These are phyloP conservation scores for Petasospora rhodanensis DNA, from an alignment of 1,139 yeast species.

Conservation along the genomic window DNA sequence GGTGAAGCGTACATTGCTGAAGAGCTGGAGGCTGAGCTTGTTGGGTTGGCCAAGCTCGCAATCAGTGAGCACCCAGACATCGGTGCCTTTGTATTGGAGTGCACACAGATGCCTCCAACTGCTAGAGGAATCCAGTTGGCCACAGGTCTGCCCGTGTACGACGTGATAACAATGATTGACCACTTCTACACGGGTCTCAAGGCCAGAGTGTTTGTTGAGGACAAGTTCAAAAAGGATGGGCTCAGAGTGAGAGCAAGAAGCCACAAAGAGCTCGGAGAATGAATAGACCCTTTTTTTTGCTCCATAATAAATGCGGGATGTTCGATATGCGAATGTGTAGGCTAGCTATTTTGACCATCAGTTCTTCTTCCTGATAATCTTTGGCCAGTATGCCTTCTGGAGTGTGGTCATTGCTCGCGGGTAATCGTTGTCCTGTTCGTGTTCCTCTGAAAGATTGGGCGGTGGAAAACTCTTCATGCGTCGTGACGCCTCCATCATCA, in stretches of 20 bases:
- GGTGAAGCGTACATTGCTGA: slow-evolving; percentile 26
- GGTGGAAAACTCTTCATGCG: slow-evolving; percentile 3
- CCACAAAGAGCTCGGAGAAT: slow-evolving; percentile 14
- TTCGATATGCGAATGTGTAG: too few relatives aligned
- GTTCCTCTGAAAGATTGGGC: too few relatives aligned
- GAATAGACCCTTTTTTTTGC: too few relatives aligned
- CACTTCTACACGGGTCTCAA: slow-evolving; percentile 27
- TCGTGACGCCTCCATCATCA: slow-evolving; percentile 8
- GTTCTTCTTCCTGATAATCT: too few relatives aligned
- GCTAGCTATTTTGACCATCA: too few relatives aligned
- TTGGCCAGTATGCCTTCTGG: too few relatives aligned
- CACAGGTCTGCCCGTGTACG: slow-evolving; percentile 27
- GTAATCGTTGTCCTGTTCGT: too few relatives aligned
- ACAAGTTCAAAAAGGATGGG: slow-evolving; percentile 21
- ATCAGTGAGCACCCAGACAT: slow-evolving; percentile 16
- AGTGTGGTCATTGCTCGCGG: too few relatives aligned
- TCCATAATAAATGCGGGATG: too few relatives aligned
- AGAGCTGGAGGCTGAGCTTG: slow-evolving; percentile 26
- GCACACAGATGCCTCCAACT: slow-evolving; percentile 31
- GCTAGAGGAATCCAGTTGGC: slow-evolving; percentile 25
- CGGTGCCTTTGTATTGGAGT: slow-evolving; percentile 29
- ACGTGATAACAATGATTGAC: slow-evolving; percentile 28
- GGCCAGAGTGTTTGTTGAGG: slow-evolving; percentile 19
- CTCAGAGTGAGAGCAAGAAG: slow-evolving; percentile 22
- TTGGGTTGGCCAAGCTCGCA: slow-evolving; percentile 20